Base-by-base conservation (phyloP, 2,329 filamentous ascomycete genomes). In the Ophiostoma quercus region DNA sequence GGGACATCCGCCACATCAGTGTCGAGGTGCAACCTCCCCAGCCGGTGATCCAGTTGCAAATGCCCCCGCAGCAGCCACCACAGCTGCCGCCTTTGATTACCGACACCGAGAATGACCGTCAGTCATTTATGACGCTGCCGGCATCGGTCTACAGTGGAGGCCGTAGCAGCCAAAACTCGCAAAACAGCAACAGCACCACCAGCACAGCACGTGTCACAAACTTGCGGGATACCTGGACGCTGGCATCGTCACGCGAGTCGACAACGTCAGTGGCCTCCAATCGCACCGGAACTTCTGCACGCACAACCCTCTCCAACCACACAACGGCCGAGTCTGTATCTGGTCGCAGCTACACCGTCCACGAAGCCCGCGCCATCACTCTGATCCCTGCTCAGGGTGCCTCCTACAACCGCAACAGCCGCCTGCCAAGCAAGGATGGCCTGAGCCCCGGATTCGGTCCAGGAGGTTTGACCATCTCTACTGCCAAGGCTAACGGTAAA, bases 301-400 rank as follows among this genome's bases (percentile, higher is more conserved):
- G 1, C 39, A 66, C 39, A 2, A 16, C 60, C 2, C 60, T 63
- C 7, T 66, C 63, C 1, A 37, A 66, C 32, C 63, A 66, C 19
- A 41, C 34, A 3, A 43, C n/a, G 63, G 37, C 39, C n/a, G 65
- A 66, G 39, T 66, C 37, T 2, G 63, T 41, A 9, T 37, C n/a
- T 19, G 63, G 63, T n/a, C 63, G 43, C 43, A 47, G 43, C 41
- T 72, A 69, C 73, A 73, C 51, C 29, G 73, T 71, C 67, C 71
- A 82, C 66, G 80, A 84, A 68, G 79, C 80, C 1, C 80, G 77
- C 37, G 76, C 78, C 2, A 76, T 82, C 25, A 77, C 79, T 2
- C 76, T 83, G 67, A 73, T 78, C 2, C 77, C 80, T 0, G 73
- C 73, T 43, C 76, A 68, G 67, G 75, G 69, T 25, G 60, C 68